Conservation (phyloP, 805 yeast species). For the Kockiozyma suomiensis region DNA sequence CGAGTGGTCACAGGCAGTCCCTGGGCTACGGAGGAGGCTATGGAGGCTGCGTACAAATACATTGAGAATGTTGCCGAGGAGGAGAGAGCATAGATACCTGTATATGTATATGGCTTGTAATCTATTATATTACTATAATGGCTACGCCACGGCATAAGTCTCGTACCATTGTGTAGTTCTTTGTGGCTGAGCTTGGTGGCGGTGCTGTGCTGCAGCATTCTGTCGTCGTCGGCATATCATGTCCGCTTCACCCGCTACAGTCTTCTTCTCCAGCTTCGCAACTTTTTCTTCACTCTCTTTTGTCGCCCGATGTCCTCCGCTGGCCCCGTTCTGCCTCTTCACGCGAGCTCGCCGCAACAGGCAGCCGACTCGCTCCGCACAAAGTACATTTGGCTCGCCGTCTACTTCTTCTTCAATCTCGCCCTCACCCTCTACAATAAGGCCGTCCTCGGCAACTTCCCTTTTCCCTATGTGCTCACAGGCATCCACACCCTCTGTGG, state of each 20-base stretch:
- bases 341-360: slow-evolving; percentile 8
- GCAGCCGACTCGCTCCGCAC: slow-evolving; percentile 31
- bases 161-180: not conserved
- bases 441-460: slow-evolving; percentile 39
- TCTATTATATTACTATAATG: no score
- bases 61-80: slow-evolving; percentile 24
- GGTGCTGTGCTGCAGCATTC: not conserved
- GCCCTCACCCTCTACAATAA: slow-evolving; percentile 39
- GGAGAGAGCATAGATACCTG: slow-evolving; percentile 6
- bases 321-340: slow-evolving; percentile 18
- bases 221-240: not conserved
- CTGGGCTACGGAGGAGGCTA: slow-evolving; percentile 27
- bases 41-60: slow-evolving; percentile 21
- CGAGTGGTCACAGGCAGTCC: slow-evolving; percentile 36
- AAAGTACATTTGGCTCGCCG: slow-evolving; percentile 36
- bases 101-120: not conserved
- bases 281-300: not conserved
- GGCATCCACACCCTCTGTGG: slow-evolving; percentile 39
- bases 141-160: not conserved
- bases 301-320: slow-evolving; percentile 9
- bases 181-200: not conserved
- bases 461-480: slow-evolving; percentile 38
- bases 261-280: not conserved
- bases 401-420: slow-evolving; percentile 39
- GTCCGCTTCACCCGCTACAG: not conserved